These are phyloP conservation scores for Ceratobasidium sp. DNA, from an alignment of 1,284 basidiomycete species.

Conservation along the genomic window DNA sequence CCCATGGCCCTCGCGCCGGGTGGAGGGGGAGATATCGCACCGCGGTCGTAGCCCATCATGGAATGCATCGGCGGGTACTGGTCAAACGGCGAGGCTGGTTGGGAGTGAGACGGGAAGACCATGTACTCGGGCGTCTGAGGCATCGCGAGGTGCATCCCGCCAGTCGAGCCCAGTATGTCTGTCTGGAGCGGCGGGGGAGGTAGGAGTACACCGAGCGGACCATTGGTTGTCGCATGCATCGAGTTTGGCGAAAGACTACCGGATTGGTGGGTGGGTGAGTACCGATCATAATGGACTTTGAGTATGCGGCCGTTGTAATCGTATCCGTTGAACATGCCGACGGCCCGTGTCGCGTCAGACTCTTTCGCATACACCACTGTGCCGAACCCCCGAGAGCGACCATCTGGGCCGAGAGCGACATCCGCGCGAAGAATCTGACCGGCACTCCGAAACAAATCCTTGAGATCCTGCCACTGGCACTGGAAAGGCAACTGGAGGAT, in stretches of 20 bases:
- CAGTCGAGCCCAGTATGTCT: neutral
- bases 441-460: slow-evolving; percentile 88
- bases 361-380: slow-evolving; percentile 86
- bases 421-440: slow-evolving; percentile 89
- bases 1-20: slow-evolving; percentile 8
- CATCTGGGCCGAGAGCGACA: slow-evolving; percentile 85
- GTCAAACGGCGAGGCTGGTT: slow-evolving; percentile 40
- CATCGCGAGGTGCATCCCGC: slow-evolving; percentile 27
- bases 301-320: slow-evolving; percentile 72
- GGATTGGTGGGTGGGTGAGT: slow-evolving; percentile 32
- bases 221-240: slow-evolving; percentile 18
- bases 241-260: slow-evolving; percentile 32
- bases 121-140: slow-evolving; percentile 34
- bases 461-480: slow-evolving; percentile 97
- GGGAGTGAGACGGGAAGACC: slow-evolving; percentile 35
- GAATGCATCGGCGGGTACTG: slow-evolving; percentile 37
- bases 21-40: slow-evolving; percentile 29
- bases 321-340: slow-evolving; percentile 88
- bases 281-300: slow-evolving; percentile 43
- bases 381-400: slow-evolving; percentile 86
- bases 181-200: slow-evolving; percentile 25
- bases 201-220: slow-evolving; percentile 23
- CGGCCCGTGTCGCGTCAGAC: slow-evolving; percentile 84
- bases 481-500: slow-evolving; percentile 84
- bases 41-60: slow-evolving; percentile 22